These are phyloP conservation scores for Penicillium chermesinum DNA, from an alignment of 495 filamentous ascomycete species.

Conservation along the genomic window DNA sequence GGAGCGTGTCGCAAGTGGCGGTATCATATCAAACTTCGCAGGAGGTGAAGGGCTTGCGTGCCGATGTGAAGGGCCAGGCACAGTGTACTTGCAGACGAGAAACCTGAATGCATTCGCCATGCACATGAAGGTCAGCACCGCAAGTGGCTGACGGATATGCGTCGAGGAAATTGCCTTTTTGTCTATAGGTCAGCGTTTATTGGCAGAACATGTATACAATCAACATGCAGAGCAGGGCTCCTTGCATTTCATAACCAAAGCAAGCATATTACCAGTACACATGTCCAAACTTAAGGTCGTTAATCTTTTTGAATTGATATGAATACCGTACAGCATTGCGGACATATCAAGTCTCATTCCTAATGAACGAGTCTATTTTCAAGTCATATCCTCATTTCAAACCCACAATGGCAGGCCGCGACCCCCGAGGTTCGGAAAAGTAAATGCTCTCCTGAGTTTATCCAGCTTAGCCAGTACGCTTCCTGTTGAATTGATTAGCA, in stretches of 20 bases:
- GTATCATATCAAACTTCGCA: slow-evolving; percentile 73
- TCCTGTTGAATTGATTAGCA: slow-evolving; percentile 24
- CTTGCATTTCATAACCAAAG: neutral
- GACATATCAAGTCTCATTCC: slow-evolving; percentile 5
- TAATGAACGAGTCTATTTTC: slow-evolving; percentile 4
- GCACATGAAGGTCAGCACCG: slow-evolving; percentile 31
- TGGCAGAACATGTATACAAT: neutral
- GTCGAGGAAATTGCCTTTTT: neutral
- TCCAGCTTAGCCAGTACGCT: slow-evolving; percentile 44
- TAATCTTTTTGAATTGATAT: neutral
- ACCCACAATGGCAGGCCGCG: slow-evolving; percentile 4
- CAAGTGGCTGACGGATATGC: slow-evolving; percentile 8
- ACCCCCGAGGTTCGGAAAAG: slow-evolving; percentile 22
- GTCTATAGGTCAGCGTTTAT: neutral
- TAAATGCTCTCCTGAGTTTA: slow-evolving; percentile 13
- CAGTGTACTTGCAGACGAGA: slow-evolving; percentile 88
- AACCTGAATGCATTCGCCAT: slow-evolving; percentile 62
- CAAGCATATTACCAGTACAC: too few species aligned
- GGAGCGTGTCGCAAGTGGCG: slow-evolving; percentile 83
- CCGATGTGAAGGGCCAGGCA: slow-evolving; percentile 88
- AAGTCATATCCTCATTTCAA: slow-evolving; percentile 7
- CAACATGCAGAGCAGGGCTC: neutral
- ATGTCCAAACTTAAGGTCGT: too few species aligned
- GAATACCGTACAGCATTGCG: neutral
- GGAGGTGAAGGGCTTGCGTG: slow-evolving; percentile 87